Conservation (phyloP, 164 flowering plant species). For the Tetrastigma voinierianum region DNA sequence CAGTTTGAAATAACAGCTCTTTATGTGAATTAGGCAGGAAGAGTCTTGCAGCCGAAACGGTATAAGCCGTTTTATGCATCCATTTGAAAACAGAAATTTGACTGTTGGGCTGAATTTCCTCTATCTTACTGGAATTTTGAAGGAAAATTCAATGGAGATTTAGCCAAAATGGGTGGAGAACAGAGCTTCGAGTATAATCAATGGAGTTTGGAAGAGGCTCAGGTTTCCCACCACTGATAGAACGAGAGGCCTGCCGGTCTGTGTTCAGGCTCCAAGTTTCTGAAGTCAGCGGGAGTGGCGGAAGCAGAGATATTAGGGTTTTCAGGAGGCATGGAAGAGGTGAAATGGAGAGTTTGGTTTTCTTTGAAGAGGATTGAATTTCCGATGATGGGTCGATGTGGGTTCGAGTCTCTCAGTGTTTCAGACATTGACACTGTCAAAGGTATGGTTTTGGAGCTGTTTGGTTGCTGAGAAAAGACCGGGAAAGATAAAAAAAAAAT, state of each 20-base stretch:
- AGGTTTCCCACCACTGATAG: slow-evolving; percentile 39
- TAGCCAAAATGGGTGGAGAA: slow-evolving; percentile 47
- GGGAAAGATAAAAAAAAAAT: no score
- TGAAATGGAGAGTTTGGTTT: slow-evolving; percentile 48
- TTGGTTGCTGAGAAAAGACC: not conserved
- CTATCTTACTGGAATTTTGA: no score
- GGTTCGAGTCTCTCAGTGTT: slow-evolving; percentile 34
- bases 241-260: slow-evolving; percentile 74
- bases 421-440: slow-evolving; percentile 62
- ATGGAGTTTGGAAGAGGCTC: slow-evolving; percentile 55
- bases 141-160: slow-evolving; percentile 49
- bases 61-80: no score
- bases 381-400: slow-evolving; percentile 13
- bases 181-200: slow-evolving; percentile 22
- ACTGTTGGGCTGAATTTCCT: no score
- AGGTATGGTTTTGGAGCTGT: slow-evolving; percentile 52
- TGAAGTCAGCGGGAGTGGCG: slow-evolving; percentile 50
- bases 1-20: no score
- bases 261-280: slow-evolving; percentile 42
- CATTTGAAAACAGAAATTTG: no score
- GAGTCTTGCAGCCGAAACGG: no score
- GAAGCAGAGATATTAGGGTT: slow-evolving; percentile 28
- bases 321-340: slow-evolving; percentile 55
- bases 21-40: no score
- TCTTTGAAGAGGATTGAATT: slow-evolving; percentile 27